Base-by-base conservation (phyloP, 2,329 filamentous ascomycete species). In the Alternaria novae-zelandiae region DNA sequence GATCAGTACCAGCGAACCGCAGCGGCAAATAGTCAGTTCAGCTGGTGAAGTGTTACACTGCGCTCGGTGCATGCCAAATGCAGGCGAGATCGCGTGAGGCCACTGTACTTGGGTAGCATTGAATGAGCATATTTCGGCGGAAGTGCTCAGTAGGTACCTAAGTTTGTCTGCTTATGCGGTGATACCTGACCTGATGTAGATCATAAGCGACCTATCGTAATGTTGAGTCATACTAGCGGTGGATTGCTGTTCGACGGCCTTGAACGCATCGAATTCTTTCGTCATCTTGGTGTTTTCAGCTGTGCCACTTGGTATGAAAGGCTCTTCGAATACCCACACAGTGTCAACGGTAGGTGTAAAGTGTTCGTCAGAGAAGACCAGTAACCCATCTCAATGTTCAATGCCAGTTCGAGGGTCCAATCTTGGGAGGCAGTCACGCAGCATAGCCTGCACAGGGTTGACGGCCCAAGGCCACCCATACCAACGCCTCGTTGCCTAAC, bases 271-370 rank as follows among this genome's bases (percentile, higher is more conserved):
- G n/a, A 11, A 2, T 10, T 11, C 15, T 41, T 17, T 41, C 2
- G n/a, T 41, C 4, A 17, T 17, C 9, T 17, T 41, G n/a, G 36
- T 41, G n/a, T 41, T 1, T 15, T 41, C 9, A 0, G n/a, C 15
- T 41, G n/a, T 41, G n/a, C n/a, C 36, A 41, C 15, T 41, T 0
- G 3, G 36, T 11, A 17, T 41, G 2, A 41, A 11, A 41, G 2
- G 0, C 5, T 41, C 9, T 17, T 2, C 3, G 3, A 17, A 17
- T 0, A 17, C 36, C 36, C 10, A 17, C n/a, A 11, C 36, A 9
- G n/a, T 17, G 0, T 41, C 4, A 11, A 41, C 5, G 4, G 36
- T 41, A 3, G 36, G 3, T 17, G 2, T 17, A 0, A 41, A 1
- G 9, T 41, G 5, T 41, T 3, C 11, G n/a, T 41, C 5, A 41